A percentile compares a stretch with the other conserved stretches of the same genome.
These are phyloP conservation scores for Pugionium dolabratum DNA, from an alignment of 345 rosid species.

Conservation along the genomic window DNA sequence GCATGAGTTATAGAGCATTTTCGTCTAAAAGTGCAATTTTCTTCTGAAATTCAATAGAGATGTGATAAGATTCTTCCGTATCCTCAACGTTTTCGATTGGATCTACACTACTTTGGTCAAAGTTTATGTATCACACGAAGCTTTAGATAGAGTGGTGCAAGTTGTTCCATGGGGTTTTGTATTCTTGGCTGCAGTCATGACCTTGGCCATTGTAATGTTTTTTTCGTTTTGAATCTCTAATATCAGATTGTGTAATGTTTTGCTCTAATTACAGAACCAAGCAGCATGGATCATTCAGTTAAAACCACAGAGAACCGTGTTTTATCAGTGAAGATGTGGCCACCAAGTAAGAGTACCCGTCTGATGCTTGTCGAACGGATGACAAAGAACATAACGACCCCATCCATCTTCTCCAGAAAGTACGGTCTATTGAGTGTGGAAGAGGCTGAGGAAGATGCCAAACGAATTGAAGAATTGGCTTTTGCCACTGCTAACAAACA, in stretches of 20 bases:
- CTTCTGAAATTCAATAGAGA: neutral
- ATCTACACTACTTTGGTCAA: conserved; percentile 4
- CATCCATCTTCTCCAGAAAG: conserved; percentile 78
- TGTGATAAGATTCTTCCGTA: neutral
- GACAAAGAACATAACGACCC: conserved; percentile 69
- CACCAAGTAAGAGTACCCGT: conserved; percentile 79
- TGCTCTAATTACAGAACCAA: conserved; percentile 38
- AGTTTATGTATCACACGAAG: neutral
- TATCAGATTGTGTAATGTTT: conserved; percentile 6
- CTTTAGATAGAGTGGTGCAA: neutral
- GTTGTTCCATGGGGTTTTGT: neutral
- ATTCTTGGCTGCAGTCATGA: neutral
- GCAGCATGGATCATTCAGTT: conserved; percentile 52
- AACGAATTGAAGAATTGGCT: conserved; percentile 68
- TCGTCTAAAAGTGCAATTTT: neutral
- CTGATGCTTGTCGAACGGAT: conserved; percentile 75
- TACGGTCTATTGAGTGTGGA: conserved; percentile 61
- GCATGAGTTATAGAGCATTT: neutral
- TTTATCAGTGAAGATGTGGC: conserved; percentile 79
- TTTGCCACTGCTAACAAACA: conserved; percentile 64
- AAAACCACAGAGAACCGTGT: conserved; percentile 47
- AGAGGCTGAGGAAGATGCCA: conserved; percentile 81
- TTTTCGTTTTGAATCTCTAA: neutral
- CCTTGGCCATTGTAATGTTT: neutral
- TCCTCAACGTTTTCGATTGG: neutral